Evolutionary conservation across 2,329 filamentous ascomycete genomes (phyloP), one percentile per base, ranked within the genome.

Genomic region (Trichoderma oligosporum): DNA sequence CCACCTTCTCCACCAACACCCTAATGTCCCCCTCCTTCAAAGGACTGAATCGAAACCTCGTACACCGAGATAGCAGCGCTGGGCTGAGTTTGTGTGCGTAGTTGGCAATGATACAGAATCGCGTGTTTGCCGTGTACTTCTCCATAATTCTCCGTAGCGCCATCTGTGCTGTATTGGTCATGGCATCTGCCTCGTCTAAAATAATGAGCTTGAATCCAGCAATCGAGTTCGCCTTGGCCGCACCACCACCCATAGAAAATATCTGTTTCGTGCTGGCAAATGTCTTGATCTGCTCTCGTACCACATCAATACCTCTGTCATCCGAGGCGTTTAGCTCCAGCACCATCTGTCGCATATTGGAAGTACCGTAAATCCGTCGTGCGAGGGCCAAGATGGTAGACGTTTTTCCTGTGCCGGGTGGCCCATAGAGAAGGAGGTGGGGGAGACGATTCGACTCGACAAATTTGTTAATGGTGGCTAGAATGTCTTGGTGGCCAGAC

Each of bases 81-180:
- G 94, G 93, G 11, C 91, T 95, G 36, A 99, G 84, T 74, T 99
- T 99, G 77, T 99, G 94, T 27, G 94, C 94, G 74, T 99, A 99
- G 75, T 99, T 99, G 65, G 94, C 94, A 65, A 99, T 97, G 69
- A 99, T 91, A 76, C 93, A 97, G 76, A 99, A 99, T 52, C 94
- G 82, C 2, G 94, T 97, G 76, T 99, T 99, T 60, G 89, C 89
- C 0, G 94, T 99, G 76, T 99, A 99, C 76, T 96, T 96, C 71
- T 99, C 94, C 94, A 99, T 99, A 69, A 99, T 97, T 46, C 94
- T 81, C 61, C 94, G 84, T 56, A 99, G 78, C 0, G 94, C 94
- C 93, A 99, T 99, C 74, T 99, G 94, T 5, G 94, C 94, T 0
- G 93, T 95, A 54, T 90, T 88, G n/a, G 94, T 99, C 94, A 99